Conservation (phyloP, 179 eudicot species). For the Corrigiola litoralis region DNA sequence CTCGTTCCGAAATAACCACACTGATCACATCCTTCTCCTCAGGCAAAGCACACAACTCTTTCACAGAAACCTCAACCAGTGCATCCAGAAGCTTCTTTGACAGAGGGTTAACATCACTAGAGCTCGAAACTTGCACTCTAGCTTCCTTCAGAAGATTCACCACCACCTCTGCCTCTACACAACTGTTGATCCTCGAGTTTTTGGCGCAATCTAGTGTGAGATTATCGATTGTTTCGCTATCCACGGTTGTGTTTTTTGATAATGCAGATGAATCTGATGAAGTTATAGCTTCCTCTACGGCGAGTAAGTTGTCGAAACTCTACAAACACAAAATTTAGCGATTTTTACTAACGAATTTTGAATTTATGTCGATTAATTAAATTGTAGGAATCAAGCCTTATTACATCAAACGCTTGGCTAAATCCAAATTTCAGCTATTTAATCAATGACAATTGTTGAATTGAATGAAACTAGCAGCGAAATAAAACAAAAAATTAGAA, state of each 20-base stretch:
- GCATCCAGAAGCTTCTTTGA: slow-evolving; percentile 43
- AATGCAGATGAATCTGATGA: slow-evolving; percentile 18
- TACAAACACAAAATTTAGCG: not conserved
- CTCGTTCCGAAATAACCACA: slow-evolving; percentile 22
- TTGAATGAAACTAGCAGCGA: not conserved
- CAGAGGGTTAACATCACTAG: slow-evolving; percentile 26
- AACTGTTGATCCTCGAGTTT: slow-evolving; percentile 4
- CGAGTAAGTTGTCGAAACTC: slow-evolving; percentile 14
- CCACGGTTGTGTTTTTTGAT: slow-evolving; percentile 15
- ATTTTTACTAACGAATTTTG: not conserved
- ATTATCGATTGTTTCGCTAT: not conserved
- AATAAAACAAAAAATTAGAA: not conserved
- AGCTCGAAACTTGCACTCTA: slow-evolving; percentile 25
- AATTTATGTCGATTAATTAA: not conserved
- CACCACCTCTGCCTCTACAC: slow-evolving; percentile 37
- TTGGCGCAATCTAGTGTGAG: not conserved
- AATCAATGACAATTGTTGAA: no score
- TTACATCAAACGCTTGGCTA: not conserved
- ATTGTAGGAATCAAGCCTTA: not conserved
- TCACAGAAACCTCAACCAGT: slow-evolving; percentile 32
- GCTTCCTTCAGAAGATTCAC: slow-evolving; percentile 44
- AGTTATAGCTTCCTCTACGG: slow-evolving; percentile 12
- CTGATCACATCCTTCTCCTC: slow-evolving; percentile 29
- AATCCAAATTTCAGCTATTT: not conserved
- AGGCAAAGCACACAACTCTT: slow-evolving; percentile 31